Conservation (phyloP, 371 early-diverging fungal genomes). For the Apophysomyces sp. region DNA sequence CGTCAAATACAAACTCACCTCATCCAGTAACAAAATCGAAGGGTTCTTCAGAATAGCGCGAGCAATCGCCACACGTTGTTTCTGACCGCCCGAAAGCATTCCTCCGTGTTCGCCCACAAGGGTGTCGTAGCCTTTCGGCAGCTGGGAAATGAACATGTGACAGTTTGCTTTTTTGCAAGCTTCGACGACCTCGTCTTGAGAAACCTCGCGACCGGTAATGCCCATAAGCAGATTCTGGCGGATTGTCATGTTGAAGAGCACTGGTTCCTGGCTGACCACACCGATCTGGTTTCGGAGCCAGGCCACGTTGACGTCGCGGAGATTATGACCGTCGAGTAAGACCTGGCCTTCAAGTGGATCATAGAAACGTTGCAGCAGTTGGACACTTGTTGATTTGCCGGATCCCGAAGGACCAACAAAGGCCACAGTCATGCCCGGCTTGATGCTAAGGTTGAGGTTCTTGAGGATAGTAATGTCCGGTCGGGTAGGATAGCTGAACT, state of each 20-base stretch:
- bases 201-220: slow-evolving; percentile 25
- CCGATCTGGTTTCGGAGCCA: slow-evolving; percentile 77
- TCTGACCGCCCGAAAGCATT: slow-evolving; percentile 79
- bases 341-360: slow-evolving; percentile 62
- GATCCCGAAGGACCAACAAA: slow-evolving; percentile 82
- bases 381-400: slow-evolving; percentile 89
- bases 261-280: slow-evolving; percentile 87
- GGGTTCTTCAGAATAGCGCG: slow-evolving; percentile 36
- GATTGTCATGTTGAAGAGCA: slow-evolving; percentile 78
- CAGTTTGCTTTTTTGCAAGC: slow-evolving; percentile 66
- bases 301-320: slow-evolving; percentile 62
- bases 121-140: slow-evolving; percentile 75
- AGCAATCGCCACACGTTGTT: slow-evolving; percentile 39
- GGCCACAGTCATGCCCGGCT: slow-evolving; percentile 73
- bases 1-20: slow-evolving; percentile 6
- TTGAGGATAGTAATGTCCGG: slow-evolving; percentile 65
- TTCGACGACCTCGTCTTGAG: slow-evolving; percentile 55
- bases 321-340: slow-evolving; percentile 65
- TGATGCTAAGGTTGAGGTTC: slow-evolving; percentile 55
- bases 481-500: slow-evolving; percentile 75
- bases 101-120: slow-evolving; percentile 64
- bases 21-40: slow-evolving; percentile 29
- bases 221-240: slow-evolving; percentile 75
- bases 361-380: slow-evolving; percentile 89
- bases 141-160: slow-evolving; percentile 68